Percentiles rank a stretch among this genome's conserved stretches.
These are phyloP conservation scores for Astraeus odoratus DNA, from an alignment of 768 basidiomycete genomes.

Conservation along the genomic window DNA sequence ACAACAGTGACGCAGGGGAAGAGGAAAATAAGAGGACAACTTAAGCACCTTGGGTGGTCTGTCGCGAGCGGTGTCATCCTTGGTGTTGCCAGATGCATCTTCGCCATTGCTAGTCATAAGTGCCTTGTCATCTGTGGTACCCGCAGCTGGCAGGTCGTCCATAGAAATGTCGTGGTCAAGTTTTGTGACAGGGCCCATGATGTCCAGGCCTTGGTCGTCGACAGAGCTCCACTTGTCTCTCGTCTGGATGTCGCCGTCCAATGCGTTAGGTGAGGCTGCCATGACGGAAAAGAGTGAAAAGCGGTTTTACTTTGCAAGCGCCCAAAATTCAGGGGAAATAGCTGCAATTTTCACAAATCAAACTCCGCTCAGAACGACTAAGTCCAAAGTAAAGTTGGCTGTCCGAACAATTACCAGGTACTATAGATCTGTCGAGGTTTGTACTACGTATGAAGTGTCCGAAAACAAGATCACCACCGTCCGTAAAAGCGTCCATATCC, in stretches of 20 bases:
- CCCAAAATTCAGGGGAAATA: conserved; percentile 1
- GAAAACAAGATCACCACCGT: no score
- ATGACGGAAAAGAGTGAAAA: conserved; percentile 6
- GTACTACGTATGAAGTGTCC: no score
- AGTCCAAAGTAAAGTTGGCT: no score
- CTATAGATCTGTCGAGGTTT: no score
- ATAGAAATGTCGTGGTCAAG: conserved; percentile 37
- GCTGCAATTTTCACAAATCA: conserved; percentile 6
- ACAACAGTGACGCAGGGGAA: conserved; percentile 19
- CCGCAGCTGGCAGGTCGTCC: conserved; percentile 11
- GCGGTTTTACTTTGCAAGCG: neutral
- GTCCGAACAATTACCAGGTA: no score
- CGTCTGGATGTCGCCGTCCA: conserved; percentile 4
- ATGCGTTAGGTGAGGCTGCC: conserved; percentile 9
- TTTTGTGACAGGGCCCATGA: conserved; percentile 42
- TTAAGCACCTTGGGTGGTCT: conserved; percentile 88
- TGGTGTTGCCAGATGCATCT: conserved; percentile 37
- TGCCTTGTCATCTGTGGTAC: conserved; percentile 14
- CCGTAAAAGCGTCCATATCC: neutral
- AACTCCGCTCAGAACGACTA: conserved; percentile 14
- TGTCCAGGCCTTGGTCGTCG: conserved; percentile 38
- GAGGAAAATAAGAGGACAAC: conserved; percentile 36
- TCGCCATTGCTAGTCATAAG: conserved; percentile 21
- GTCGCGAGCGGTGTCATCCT: conserved; percentile 50
- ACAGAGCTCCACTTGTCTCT: conserved; percentile 43